These are phyloP conservation scores for Blastomyces gilchristii DNA, from an alignment of 2,329 filamentous ascomycete genomes.

Conservation along the genomic window DNA sequence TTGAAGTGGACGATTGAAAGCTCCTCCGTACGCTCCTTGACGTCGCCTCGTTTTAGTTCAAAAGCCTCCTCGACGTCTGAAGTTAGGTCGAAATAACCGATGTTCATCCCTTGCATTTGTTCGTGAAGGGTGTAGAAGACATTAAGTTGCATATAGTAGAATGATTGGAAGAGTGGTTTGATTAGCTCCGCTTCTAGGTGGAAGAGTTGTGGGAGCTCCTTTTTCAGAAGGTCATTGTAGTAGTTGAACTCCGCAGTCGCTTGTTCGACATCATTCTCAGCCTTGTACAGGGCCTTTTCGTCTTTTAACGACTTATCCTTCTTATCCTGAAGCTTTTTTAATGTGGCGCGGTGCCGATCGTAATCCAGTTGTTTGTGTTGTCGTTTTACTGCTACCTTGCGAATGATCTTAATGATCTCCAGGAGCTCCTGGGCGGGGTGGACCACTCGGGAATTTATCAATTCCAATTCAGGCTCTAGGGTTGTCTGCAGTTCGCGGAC, in stretches of 20 bases:
- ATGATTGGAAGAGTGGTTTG: slow-evolving; percentile 91
- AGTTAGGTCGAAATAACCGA: slow-evolving; percentile 92
- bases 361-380: slow-evolving; percentile 97
- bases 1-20: slow-evolving; percentile 86
- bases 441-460: slow-evolving; percentile 90
- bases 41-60: slow-evolving; percentile 74
- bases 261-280: slow-evolving; percentile 80
- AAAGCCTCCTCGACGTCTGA: slow-evolving; percentile 88
- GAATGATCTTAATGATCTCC: slow-evolving; percentile 89
- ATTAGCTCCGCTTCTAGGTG: slow-evolving; percentile 87
- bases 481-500: slow-evolving; percentile 85
- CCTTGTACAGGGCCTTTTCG: slow-evolving; percentile 93
- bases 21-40: slow-evolving; percentile 76
- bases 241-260: slow-evolving; percentile 95
- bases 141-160: slow-evolving; percentile 99
- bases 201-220: slow-evolving; percentile 89
- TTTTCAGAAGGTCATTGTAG: slow-evolving; percentile 94
- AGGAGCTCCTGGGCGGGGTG: slow-evolving; percentile 86
- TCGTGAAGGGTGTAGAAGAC: slow-evolving; percentile 98
- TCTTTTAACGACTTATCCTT: slow-evolving; percentile 95
- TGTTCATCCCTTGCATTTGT: slow-evolving; percentile 94
- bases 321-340: slow-evolving; percentile 96
- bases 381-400: slow-evolving; percentile 77
- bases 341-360: slow-evolving; percentile 67
- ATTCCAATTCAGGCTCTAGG: slow-evolving; percentile 82